A percentile compares a stretch with the other conserved stretches of the same genome.
Evolutionary conservation across 305 asterid genomes (phyloP).

Genomic region (Salvia sclarea): DNA sequence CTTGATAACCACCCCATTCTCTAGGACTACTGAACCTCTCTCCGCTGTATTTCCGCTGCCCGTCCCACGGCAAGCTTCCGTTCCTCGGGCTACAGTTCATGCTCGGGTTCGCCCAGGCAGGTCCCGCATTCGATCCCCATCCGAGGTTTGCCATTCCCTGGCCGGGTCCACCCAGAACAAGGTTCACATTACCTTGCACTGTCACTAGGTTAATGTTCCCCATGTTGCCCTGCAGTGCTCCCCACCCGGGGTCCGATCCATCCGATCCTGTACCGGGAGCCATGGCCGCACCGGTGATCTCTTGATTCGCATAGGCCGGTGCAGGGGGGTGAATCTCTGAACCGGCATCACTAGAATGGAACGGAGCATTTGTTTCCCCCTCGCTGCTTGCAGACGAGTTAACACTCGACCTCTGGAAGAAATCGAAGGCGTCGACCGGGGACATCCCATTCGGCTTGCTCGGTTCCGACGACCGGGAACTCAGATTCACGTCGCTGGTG

Average conservation of each 20-base stretch:
- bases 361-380: constrained; percentile 60
- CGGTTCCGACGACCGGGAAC: constrained; percentile 39
- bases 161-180: constrained; percentile 57
- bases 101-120: constrained; percentile 55
- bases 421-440: constrained; percentile 42
- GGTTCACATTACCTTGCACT: constrained; percentile 63
- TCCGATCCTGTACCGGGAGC: constrained; percentile 44
- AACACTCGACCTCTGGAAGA: constrained; percentile 46
- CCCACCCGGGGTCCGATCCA: constrained; percentile 50
- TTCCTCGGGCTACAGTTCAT: constrained; percentile 47
- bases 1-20: constrained; percentile 65
- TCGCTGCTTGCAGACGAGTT: constrained; percentile 67
- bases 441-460: constrained; percentile 48
- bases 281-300: constrained; percentile 37
- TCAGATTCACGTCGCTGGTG: constrained; percentile 45
- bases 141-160: constrained; percentile 55
- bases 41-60: constrained; percentile 62
- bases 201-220: constrained; percentile 59
- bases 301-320: constrained; percentile 38
- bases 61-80: constrained; percentile 63
- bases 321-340: constrained; percentile 51
- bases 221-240: constrained; percentile 48
- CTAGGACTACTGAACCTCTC: constrained; percentile 71
- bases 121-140: constrained; percentile 53
- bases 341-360: constrained; percentile 45